phyloP scores from a whole-genome alignment of 495 filamentous ascomycete genomes.

The Daldinia concentrica region DNA sequence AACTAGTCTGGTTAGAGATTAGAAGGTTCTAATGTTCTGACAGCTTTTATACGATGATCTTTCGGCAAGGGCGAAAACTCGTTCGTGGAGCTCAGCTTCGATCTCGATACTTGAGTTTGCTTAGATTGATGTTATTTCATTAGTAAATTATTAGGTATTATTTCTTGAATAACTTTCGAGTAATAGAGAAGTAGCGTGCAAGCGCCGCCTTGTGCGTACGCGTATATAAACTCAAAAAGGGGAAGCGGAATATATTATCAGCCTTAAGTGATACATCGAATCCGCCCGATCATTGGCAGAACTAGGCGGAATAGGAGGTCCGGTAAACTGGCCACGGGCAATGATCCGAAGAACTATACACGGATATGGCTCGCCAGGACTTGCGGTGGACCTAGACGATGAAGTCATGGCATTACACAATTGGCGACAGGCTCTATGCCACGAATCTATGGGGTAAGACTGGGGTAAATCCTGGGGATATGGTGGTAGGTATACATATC shows the following conservation, averaged over 20 bases:
- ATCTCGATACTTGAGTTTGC: too few relatives aligned
- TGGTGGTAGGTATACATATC: background rate
- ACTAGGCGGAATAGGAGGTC: conserved; percentile 24
- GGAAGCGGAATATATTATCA: background rate
- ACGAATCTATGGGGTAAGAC: conserved; percentile 19
- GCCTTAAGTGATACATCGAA: conserved; percentile 4
- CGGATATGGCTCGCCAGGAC: background rate
- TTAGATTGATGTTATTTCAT: too few relatives aligned
- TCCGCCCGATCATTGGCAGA: conserved; percentile 24
- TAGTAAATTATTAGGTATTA: too few relatives aligned
- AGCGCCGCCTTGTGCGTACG: background rate
- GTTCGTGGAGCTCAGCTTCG: too few relatives aligned
- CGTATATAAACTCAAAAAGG: too few relatives aligned
- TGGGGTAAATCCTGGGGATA: background rate
- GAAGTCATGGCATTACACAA: conserved; percentile 32
- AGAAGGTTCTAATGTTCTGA: too few relatives aligned
- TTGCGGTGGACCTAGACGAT: conserved; percentile 1
- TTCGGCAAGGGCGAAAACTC: too few relatives aligned
- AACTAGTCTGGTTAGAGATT: background rate
- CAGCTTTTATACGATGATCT: too few relatives aligned
- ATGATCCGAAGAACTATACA: background rate
- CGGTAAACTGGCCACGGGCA: conserved; percentile 1
- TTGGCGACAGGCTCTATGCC: conserved; percentile 23
- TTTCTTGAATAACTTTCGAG: too few relatives aligned
- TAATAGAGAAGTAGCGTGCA: background rate